Base-by-base conservation (phyloP, 208 protist species). In the Strigomonas galati region DNA sequence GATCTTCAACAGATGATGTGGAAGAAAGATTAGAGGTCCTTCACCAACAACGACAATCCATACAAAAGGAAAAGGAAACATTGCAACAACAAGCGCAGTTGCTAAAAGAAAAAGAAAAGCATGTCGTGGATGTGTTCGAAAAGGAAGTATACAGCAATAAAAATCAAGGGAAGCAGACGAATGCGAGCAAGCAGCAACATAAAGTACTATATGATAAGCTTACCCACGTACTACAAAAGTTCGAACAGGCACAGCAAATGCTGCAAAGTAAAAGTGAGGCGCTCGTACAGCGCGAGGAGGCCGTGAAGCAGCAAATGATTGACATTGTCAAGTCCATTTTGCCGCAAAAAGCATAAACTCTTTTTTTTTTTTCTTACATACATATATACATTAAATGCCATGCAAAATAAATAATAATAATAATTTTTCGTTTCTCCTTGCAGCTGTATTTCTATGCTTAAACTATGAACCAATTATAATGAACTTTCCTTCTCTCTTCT, bases 391-490 rank as follows among this genome's bases (percentile, higher is more conserved):
- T 48, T 48, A 23, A 37, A 14, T 37, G 7, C 35, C 9, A 2
- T 59, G 30, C 30, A 59, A 59, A 59, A 40, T 35, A 59, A 59
- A 59, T 35, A 59, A 56, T 14, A 17, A 56, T 28, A 17, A n/a
- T n/a, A n/a, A n/a, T n/a, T n/a, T n/a, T n/a, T n/a, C n/a, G n/a
- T n/a, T n/a, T n/a, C n/a, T n/a, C 37, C 14, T 44, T 44, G 37
- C 37, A 44, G 14, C 6, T 6, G 37, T 44, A 44, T 44, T 44
- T 14, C n/a, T n/a, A n/a, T n/a, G n/a, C n/a, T n/a, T n/a, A n/a
- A n/a, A n/a, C n/a, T n/a, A n/a, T n/a, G n/a, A n/a, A n/a, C n/a
- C n/a, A n/a, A 40, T 40, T 10, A 10, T 40, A 40, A 40, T 14
- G 7, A 4, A 40, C 10, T 44, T 48, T 2, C 5, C 26, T 61